Evolutionary conservation across 1,284 basidiomycete species (phyloP), one percentile per base, ranked within the genome.

Genomic region (Schizophyllum amplum): DNA sequence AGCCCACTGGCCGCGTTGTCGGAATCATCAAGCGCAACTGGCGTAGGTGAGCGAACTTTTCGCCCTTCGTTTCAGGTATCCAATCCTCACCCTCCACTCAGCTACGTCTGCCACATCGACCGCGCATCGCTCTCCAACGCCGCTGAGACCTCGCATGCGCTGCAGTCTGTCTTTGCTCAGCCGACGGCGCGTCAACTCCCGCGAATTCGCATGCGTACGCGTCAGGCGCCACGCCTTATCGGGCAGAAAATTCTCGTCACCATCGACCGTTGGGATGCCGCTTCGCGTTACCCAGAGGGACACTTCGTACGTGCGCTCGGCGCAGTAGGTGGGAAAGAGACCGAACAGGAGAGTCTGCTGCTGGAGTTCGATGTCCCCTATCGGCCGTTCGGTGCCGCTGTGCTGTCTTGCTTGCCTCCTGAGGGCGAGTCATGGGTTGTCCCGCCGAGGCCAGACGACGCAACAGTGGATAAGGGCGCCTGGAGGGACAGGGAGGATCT

Each of bases 361-460:
- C 76, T 99, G 50, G 97, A 99, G 72, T 98, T 91, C 69, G 96
- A 98, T 63, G 93, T 99, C 2, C 94, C 95, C 0, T 99, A 99
- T 70, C 74, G 96, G 58, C 94, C 97, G 0, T 99, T 99, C 71
- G 94, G 94, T 49, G 92, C 89, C 69, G 92, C 94, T 1, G 94
- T 99, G 52, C 69, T 98, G 63, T 88, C 91, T 62, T 99, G 97
- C 68, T 74, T 99, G 62, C 97, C 97, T 0, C 67, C 72, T 11
- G 90, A 98, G 69, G 97, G 97, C 5, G 95, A 98, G 17, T 73
- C 74, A 21, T 99, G 97, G 97, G 83, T 90, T 9, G 96, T 99
- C 0, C 94, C 95, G 5, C 83, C 82, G 1, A 97, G 94, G 72
- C 77, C 73, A 47, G 69, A 58, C 26, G 59, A 62, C 42, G 13